Evolutionary conservation across 257 asterid genomes (phyloP), one percentile per base, ranked within the genome.

Genomic region (Ilex asprella): DNA sequence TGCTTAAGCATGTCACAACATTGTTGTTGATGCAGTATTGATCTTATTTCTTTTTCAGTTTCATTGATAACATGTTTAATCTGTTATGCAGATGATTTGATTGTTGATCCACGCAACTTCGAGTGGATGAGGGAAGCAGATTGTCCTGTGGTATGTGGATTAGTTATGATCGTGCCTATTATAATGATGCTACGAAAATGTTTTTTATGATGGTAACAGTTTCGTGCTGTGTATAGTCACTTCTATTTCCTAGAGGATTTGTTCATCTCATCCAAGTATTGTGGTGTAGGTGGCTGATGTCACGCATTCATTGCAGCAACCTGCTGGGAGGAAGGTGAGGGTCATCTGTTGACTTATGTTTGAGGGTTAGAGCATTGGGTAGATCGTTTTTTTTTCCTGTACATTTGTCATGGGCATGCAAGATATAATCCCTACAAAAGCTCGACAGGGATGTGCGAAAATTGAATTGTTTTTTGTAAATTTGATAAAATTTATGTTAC

Each of bases 111-210:
- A 5, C 95, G 99, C 70, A 93, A 87, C 79, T 82, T 93, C 9
- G 97, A 93, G 82, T 87, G 99, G 99, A 77, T 93, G 80, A 85
- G 96, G 80, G 95, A 89, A 68, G 89, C 95, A 56, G 80, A 89
- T 32, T 82, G 97, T 68, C 99, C 99, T 46, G 94, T 93, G 62
- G 97, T 93, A 87, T 74, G 84, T 64, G 62, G 59, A 41, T 67
- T 68, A 14, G 5, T 50, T 16, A n/a, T 53, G 57, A 53, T 2
- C 3, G 10, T 49, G 41, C 41, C 5, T 8, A 35, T 21, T 21
- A 35, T 35, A 35, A 0, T 35, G 41, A 3, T 35, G 41, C 8
- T 8, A 35, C 2, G 7, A 3, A 35, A 8, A 35, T 35, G 41
- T 35, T 35, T 8, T 8, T 35, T 35, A 4, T 35, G 41, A 8